Evolutionary conservation across 352 stramenopile genomes (phyloP).

Genomic region (Globisporangium sylvaticum): DNA sequence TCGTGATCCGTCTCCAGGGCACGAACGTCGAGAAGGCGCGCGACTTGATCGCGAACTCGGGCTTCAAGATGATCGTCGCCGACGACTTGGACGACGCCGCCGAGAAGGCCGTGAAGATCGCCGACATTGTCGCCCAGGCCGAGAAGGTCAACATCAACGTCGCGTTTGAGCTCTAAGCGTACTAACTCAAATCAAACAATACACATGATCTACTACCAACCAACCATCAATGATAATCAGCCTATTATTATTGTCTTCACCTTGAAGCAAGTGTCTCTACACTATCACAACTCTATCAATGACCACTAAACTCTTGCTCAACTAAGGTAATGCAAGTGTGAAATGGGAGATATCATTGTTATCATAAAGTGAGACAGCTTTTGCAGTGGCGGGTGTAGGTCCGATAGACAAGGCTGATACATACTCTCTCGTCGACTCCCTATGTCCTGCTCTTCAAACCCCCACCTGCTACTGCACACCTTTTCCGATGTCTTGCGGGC

Average conservation of each 20-base stretch:
- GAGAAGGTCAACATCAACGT: conserved; percentile 70
- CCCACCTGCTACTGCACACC: too few species aligned
- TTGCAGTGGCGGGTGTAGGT: background rate
- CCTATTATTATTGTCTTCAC: background rate
- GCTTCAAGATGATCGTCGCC: conserved; percentile 93
- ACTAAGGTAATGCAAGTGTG: too few species aligned
- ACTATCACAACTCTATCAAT: too few species aligned
- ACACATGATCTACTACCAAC: conserved; percentile 14
- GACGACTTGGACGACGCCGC: conserved; percentile 95
- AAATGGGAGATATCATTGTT: background rate
- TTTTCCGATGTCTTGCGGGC: background rate
- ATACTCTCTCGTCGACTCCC: background rate
- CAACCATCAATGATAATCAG: background rate
- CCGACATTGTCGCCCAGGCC: conserved; percentile 76
- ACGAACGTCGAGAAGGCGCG: conserved; percentile 96
- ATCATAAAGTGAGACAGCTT: background rate
- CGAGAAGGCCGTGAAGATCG: conserved; percentile 92
- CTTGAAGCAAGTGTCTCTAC: too few species aligned
- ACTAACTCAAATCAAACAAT: conserved; percentile 5
- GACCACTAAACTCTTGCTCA: too few species aligned
- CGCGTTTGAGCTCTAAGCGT: conserved; percentile 57
- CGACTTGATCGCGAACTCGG: conserved; percentile 91
- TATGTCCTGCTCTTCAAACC: background rate
- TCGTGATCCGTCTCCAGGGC: conserved; percentile 98
- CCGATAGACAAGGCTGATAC: background rate